Percentiles rank a stretch among this genome's conserved stretches.
Conservation (phyloP, 2,329 filamentous ascomycete species). For the Geosmithia flava region DNA sequence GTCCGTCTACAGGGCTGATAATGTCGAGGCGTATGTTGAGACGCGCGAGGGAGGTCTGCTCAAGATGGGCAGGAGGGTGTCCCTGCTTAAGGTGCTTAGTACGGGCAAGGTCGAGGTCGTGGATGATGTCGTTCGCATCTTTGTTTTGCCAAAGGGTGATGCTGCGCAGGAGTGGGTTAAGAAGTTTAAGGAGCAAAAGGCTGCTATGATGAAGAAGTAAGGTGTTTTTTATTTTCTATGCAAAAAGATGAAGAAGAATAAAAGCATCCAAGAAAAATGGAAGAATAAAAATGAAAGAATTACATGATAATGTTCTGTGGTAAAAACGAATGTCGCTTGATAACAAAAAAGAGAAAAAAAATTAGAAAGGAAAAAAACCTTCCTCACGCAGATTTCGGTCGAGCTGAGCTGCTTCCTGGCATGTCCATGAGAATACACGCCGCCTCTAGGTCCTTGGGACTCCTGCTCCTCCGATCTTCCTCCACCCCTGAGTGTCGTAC, state of each 20-base stretch:
- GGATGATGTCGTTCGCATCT: constrained; percentile 73
- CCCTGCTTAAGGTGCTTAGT: constrained; percentile 60
- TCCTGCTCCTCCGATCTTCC: not conserved
- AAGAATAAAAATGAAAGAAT: not conserved
- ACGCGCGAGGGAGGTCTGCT: constrained; percentile 67
- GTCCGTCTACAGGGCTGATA: constrained; percentile 48
- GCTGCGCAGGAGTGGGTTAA: constrained; percentile 60
- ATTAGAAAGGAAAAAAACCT: too few relatives aligned
- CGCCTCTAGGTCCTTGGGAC: not conserved
- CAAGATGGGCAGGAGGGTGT: constrained; percentile 79
- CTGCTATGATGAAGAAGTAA: constrained; percentile 23
- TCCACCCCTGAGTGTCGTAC: not conserved
- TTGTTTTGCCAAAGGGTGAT: constrained; percentile 62
- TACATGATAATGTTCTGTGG: too few relatives aligned
- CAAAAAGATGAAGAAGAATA: not conserved
- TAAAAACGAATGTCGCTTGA: too few relatives aligned
- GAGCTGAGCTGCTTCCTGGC: too few relatives aligned
- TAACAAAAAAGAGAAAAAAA: too few relatives aligned
- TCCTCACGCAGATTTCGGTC: not conserved
- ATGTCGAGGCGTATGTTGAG: constrained; percentile 83
- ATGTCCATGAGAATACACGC: not conserved
- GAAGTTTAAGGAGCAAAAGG: constrained; percentile 70
- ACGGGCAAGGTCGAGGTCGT: constrained; percentile 76
- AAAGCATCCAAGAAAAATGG: not conserved
- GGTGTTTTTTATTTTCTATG: not conserved